Base-by-base conservation (phyloP, 2,329 filamentous ascomycete genomes). In the Ophiobolus disseminans region DNA sequence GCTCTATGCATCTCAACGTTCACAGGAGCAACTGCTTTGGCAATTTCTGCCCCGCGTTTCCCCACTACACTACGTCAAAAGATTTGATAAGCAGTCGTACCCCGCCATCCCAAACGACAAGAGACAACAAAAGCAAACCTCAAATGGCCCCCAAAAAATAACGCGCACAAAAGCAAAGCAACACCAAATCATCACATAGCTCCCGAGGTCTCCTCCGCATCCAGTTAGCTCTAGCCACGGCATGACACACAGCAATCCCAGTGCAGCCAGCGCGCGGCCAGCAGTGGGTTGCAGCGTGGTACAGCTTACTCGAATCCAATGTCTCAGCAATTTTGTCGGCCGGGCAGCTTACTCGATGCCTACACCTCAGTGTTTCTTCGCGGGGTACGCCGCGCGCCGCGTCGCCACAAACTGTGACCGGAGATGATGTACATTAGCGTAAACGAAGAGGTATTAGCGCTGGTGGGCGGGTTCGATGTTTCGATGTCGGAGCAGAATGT, bases 131-230 rank as follows among this genome's bases (percentile, higher is more conserved):
- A 49, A 45, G 26, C 42, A 51, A 39, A n/a, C 3, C 4, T 8
- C 26, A 11, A 14, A 25, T 26, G n/a, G 21, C 35, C 26, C 22
- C n/a, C n/a, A n/a, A n/a, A n/a, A n/a, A n/a, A n/a, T n/a, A n/a
- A n/a, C n/a, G n/a, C n/a, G n/a, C n/a, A n/a, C n/a, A 16, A 44
- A 28, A 22, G 16, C 30, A 44, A 45, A 44, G 37, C 20, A 37
- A 25, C 9, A n/a, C 13, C 32, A 34, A 52, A 32, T 52, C 20
- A 31, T 21, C 48, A 46, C 14, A 40, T 23, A 25, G 20, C 17
- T 19, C 38, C 47, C 51, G 32, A 53, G 28, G 23, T 16, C 41
- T 19, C 37, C 41, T 19, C 55, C 34, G 35, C 11, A 25, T 48
- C 32, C 3, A 25, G 46, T 32, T 45, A 51, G 37, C 28, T 3